Percentiles rank a stretch among this genome's conserved stretches.
phyloP scores from a whole-genome alignment of 2,329 filamentous ascomycete species.

The Pseudocercospora cruenta region DNA sequence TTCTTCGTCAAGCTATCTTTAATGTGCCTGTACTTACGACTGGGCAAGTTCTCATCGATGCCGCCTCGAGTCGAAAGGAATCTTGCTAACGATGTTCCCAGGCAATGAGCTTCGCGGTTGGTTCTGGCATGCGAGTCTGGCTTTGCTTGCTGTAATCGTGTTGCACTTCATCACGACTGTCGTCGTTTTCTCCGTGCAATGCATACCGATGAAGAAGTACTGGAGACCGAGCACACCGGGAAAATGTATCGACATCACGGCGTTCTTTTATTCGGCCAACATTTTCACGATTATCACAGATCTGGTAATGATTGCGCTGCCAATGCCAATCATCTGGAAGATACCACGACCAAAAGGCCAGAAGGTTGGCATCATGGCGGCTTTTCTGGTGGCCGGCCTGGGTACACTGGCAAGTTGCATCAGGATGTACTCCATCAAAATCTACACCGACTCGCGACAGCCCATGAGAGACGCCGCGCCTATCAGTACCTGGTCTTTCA shows the following conservation, averaged over 20 bases:
- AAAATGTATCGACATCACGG: constrained; percentile 40
- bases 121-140: constrained; percentile 33
- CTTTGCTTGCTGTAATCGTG: constrained; percentile 40
- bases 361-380: constrained; percentile 40
- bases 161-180: constrained; percentile 41
- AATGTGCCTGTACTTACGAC: constrained; percentile 45
- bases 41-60: constrained; percentile 31
- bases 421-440: constrained; percentile 37
- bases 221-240: constrained; percentile 37
- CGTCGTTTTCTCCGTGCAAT: constrained; percentile 43
- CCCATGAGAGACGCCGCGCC: constrained; percentile 35
- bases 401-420: constrained; percentile 37
- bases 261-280: constrained; percentile 41
- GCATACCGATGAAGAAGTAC: constrained; percentile 41
- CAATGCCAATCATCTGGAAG: constrained; percentile 44
- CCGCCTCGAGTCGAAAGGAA: too few species aligned
- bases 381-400: constrained; percentile 31
- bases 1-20: constrained; percentile 47
- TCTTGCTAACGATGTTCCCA: constrained; percentile 15
- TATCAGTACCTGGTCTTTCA: constrained; percentile 39
- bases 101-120: constrained; percentile 30
- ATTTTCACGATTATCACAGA: constrained; percentile 45
- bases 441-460: constrained; percentile 34
- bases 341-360: constrained; percentile 39
- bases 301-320: constrained; percentile 43